Base-by-base conservation (phyloP, 805 yeast species). In the Nakazawaea ishiwadae region DNA sequence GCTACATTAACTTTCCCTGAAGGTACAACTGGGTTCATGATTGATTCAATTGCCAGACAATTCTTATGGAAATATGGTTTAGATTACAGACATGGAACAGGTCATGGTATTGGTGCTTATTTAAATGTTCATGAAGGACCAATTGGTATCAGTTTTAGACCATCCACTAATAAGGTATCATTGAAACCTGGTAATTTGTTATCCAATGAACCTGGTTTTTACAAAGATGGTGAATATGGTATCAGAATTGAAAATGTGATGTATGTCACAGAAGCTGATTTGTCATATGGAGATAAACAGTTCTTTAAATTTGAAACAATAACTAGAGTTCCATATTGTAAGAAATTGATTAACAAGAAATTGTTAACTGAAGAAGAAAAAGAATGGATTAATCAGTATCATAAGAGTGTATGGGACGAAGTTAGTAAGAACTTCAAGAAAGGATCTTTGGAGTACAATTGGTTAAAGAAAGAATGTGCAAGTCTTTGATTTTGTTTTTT, bases 91-190 rank as follows among this genome's bases (percentile, higher is more conserved):
- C 84, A 78, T 54, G 83, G 83, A 24, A 78, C 84, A 4, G 77
- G 82, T 0, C 84, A 78, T 56, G 84, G 84, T 3, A 67, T 78
- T 40, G 83, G 81, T n/a, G 60, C 79, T 1, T 78, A 62, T 52
- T 71, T 78, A 40, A 74, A 75, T 49, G 83, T 78, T 34, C 84
- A 78, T 50, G 81, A 79, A 45, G 78, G 80, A 17, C 84, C 83
- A 17, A 69, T 76, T 45, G 80, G 81, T n/a, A 74, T 77, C 50
- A 79, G 81, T 1, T 70, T 75, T 45, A 60, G 77, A 48, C 71
- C 75, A 23, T 66, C 64, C 42, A 75, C 77, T 26, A 70, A 75
- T 35, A 53, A 58, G 18, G 56, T 63, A 33, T 51, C 63, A 0
- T 65, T 78, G 44, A 60, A 68, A 50, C 68, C 73, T 2, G 84